These are phyloP conservation scores for Patellaria atrata DNA, from an alignment of 495 filamentous ascomycete species.

Conservation along the genomic window DNA sequence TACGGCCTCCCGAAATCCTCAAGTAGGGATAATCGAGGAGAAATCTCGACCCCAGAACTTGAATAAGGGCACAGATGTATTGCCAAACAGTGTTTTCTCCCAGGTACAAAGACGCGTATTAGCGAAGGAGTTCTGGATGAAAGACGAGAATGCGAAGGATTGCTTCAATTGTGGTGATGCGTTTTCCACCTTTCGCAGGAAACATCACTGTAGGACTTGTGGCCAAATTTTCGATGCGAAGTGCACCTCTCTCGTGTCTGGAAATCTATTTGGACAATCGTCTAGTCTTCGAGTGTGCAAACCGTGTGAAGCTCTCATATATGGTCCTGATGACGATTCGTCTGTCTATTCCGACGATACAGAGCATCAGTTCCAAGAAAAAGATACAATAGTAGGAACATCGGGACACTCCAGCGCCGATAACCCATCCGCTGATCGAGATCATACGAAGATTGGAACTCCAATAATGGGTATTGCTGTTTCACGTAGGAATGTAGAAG, in stretches of 20 bases:
- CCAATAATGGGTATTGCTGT: conserved; percentile 30
- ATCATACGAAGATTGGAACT: conserved; percentile 26
- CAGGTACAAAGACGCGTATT: conserved; percentile 70
- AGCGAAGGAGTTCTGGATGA: conserved; percentile 98
- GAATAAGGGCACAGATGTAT: conserved; percentile 10
- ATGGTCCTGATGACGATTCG: conserved; percentile 77
- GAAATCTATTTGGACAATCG: conserved; percentile 72
- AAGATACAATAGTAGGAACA: conserved; percentile 23
- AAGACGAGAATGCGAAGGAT: conserved; percentile 93
- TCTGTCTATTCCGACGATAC: conserved; percentile 70
- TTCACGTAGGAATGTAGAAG: conserved; percentile 64
- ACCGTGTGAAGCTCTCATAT: conserved; percentile 84
- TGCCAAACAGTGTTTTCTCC: conserved; percentile 44
- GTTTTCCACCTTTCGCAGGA: conserved; percentile 86
- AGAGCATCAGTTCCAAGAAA: conserved; percentile 8
- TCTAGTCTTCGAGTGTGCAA: conserved; percentile 84
- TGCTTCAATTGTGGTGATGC: conserved; percentile 84
- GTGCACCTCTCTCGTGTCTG: conserved; percentile 81
- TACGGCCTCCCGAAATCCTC: conserved; percentile 14
- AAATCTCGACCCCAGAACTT: conserved; percentile 1
- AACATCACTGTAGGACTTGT: conserved; percentile 88
- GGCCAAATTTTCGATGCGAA: conserved; percentile 97
- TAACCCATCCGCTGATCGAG: conserved; percentile 15
- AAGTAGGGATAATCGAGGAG: conserved; percentile 13
- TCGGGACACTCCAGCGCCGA: background rate